Evolutionary conservation across 1,284 basidiomycete species (phyloP).

Genomic region (Fomitiporia mediterranea): DNA sequence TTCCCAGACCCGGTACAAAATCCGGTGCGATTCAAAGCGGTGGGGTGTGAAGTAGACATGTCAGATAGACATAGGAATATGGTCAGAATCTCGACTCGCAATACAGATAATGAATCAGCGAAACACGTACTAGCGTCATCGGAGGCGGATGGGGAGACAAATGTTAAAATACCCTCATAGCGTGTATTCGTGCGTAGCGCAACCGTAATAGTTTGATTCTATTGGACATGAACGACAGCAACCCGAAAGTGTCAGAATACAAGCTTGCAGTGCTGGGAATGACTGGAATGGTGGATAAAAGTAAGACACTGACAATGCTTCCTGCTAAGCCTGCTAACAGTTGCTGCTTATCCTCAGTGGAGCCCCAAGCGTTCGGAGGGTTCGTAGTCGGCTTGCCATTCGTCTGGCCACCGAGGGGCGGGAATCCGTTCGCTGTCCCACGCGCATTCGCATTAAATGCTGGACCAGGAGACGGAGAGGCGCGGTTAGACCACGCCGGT

Average conservation of each 20-base stretch:
- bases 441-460: constrained; percentile 12
- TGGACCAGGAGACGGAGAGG: constrained; percentile 16
- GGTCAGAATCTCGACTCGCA: constrained; percentile 2
- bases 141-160: constrained; percentile 17
- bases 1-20: not conserved
- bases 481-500: constrained; percentile 20
- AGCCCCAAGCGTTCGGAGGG: constrained; percentile 16
- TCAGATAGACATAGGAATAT: constrained; percentile 1
- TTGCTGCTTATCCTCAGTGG: constrained; percentile 19
- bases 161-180: constrained; percentile 18
- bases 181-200: constrained; percentile 18
- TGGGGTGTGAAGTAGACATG: not conserved
- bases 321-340: constrained; percentile 20
- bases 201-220: constrained; percentile 20
- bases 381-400: constrained; percentile 18
- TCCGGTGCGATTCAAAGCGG: not conserved
- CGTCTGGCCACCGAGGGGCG: constrained; percentile 15
- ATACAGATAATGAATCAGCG: not conserved
- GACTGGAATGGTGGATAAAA: not conserved
- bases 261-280: not conserved
- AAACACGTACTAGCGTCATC: constrained; percentile 20
- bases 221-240: no score
- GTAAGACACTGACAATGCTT: constrained; percentile 19
- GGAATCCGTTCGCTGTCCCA: constrained; percentile 17
- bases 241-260: constrained; percentile 6